A percentile compares a stretch with the other conserved stretches of the same genome.
Conservation (phyloP, 805 yeast species). For the Vanderwaltozyma verrucispora region DNA sequence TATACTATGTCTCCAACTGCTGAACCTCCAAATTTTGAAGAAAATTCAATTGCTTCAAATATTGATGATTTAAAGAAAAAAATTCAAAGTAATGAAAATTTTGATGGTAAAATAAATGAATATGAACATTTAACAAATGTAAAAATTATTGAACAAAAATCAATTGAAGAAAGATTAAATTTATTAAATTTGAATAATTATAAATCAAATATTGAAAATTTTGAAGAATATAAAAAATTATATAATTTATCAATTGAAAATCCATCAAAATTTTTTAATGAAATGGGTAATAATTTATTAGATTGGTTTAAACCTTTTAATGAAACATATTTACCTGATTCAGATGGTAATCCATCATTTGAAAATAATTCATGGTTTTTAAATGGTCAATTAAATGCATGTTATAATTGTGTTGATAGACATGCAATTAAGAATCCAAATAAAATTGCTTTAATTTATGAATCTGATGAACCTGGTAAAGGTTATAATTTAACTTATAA, state of each 20-base stretch:
- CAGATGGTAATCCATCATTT: conserved; percentile 28
- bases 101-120: conserved; percentile 4
- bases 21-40: not conserved
- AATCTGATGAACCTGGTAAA: conserved; percentile 62
- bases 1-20: not conserved
- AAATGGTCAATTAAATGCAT: conserved; percentile 71
- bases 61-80: not conserved
- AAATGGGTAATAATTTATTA: conserved; percentile 59
- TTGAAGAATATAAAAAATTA: conserved; percentile 59
- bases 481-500: conserved; percentile 57
- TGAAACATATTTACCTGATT: conserved; percentile 35
- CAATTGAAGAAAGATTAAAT: conserved; percentile 15
- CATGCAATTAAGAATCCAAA: conserved; percentile 64
- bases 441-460: conserved; percentile 67
- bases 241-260: conserved; percentile 67
- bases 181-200: conserved; percentile 15
- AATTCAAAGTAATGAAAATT: not conserved
- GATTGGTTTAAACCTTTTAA: conserved; percentile 74
- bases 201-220: conserved; percentile 45
- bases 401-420: conserved; percentile 74
- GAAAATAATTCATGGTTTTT: conserved; percentile 63
- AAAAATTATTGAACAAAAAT: conserved; percentile 12
- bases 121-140: conserved; percentile 24
- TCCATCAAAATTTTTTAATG: conserved; percentile 75
- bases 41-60: not conserved